These are phyloP conservation scores for Ascochyta pisi DNA, from an alignment of 2,329 filamentous ascomycete species.

Conservation along the genomic window DNA sequence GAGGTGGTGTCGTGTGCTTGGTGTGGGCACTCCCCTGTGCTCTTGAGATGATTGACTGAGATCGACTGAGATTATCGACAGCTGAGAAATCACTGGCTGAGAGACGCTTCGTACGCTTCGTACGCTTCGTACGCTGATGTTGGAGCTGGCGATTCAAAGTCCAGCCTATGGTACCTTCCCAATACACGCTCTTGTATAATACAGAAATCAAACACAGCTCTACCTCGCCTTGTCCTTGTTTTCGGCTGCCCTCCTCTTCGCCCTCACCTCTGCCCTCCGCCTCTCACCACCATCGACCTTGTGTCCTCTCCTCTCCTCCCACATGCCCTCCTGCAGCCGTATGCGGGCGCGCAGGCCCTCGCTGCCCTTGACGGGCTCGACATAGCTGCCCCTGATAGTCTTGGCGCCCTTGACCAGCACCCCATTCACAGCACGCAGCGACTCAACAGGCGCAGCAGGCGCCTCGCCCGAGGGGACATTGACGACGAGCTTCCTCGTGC, in stretches of 20 bases:
- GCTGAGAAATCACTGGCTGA: too few species aligned
- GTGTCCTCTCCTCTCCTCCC: conserved; percentile 84
- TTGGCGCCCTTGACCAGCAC: conserved; percentile 73
- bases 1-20: neutral
- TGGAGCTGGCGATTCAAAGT: neutral
- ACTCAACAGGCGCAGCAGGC: conserved; percentile 44
- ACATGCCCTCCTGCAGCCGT: conserved; percentile 82
- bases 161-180: conserved; percentile 6
- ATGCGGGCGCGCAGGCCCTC: conserved; percentile 69
- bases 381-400: conserved; percentile 77
- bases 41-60: too few species aligned
- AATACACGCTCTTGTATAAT: conserved; percentile 3
- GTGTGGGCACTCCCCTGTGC: too few species aligned
- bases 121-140: neutral
- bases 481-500: conserved; percentile 64
- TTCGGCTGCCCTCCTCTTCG: conserved; percentile 82
- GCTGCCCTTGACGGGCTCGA: conserved; percentile 70
- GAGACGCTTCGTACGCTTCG: too few species aligned
- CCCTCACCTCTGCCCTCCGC: conserved; percentile 81
- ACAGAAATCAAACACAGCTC: neutral
- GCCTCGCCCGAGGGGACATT: conserved; percentile 59
- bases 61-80: too few species aligned
- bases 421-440: conserved; percentile 64
- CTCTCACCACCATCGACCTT: conserved; percentile 98
- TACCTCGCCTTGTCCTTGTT: conserved; percentile 69